Evolutionary conservation across 176 grass and related monocot species (phyloP), one percentile per base, ranked within the genome.

Genomic region (Ensete ventricosum): DNA sequence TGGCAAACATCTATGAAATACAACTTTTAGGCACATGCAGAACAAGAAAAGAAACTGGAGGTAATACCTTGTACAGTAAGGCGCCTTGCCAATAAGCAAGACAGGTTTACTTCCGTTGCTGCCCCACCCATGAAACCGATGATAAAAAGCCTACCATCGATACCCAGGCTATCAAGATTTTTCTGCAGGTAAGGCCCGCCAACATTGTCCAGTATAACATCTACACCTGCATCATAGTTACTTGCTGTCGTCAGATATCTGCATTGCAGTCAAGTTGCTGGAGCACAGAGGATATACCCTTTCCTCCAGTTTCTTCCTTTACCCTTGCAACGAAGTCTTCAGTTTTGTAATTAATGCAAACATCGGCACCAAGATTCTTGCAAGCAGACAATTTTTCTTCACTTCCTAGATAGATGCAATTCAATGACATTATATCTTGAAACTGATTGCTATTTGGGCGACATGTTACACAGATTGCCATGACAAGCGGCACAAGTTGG

Each of bases 321-420:
- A 91, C 63, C 3, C 82, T 73, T 50, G 79, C 86, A 74, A 85
- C 90, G 48, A 98, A 98, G 63, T 98, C 94, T 87, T 98, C 84
- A 1, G 80, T 87, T 75, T 91, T 97, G 79, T 97, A 97, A 73
- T 97, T 97, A 71, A 97, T 91, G 80, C 88, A 97, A 26, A 91
- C 80, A 82, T 97, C 84, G 0, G 86, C 94, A 80, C 88, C 94
- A 72, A 98, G 84, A 83, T 55, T 77, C 67, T 87, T 89, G 73
- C 94, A 98, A 3, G 88, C 94, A 50, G 55, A 79, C 43, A 98
- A 76, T 79, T 97, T 97, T 77, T 90, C 94, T 71, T 91, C 69
- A 48, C 64, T 93, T 71, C 94, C 90, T 98, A 57, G 0, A 51
- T 11, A 5, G 9, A 26, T 26, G 11, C 23, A 65, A 65, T 13